phyloP scores from a whole-genome alignment of 192 early-diverging fungal species.

The Jimgerdemannia flammicorona region DNA sequence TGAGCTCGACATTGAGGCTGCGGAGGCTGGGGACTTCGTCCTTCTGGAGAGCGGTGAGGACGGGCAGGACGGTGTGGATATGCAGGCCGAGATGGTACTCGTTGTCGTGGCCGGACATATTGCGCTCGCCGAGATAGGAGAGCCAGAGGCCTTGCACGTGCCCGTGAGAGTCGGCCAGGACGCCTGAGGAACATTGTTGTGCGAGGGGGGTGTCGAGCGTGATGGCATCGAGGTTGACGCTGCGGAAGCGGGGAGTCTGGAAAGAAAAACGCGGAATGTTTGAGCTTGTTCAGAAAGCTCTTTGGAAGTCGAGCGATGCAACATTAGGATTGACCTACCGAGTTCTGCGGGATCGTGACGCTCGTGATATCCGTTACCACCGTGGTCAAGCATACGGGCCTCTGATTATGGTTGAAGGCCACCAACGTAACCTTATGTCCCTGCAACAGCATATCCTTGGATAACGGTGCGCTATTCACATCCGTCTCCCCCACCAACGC shows the following conservation, averaged over 20 bases:
- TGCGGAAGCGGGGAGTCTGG: conserved; percentile 58
- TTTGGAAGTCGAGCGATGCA: not conserved
- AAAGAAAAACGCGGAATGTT: not conserved
- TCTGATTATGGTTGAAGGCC: conserved; percentile 51
- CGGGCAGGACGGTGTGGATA: conserved; percentile 47
- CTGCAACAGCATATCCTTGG: conserved; percentile 51
- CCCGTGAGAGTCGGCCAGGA: conserved; percentile 63
- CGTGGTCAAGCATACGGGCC: conserved; percentile 57
- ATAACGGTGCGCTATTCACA: conserved; percentile 59
- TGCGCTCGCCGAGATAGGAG: conserved; percentile 71
- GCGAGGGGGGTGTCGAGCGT: conserved; percentile 80
- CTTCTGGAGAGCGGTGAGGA: conserved; percentile 43
- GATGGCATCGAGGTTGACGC: conserved; percentile 78
- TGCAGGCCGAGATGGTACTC: conserved; percentile 61
- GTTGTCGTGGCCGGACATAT: conserved; percentile 53
- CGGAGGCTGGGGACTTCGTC: conserved; percentile 50
- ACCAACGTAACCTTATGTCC: conserved; percentile 61
- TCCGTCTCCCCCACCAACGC: conserved; percentile 68
- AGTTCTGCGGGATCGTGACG: conserved; percentile 54
- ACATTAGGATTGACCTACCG: conserved; percentile 15
- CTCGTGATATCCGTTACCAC: conserved; percentile 57
- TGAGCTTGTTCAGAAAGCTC: not conserved
- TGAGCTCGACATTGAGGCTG: conserved; percentile 58
- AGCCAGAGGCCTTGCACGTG: conserved; percentile 73
- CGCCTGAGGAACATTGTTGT: conserved; percentile 72